Percentiles rank a stretch among this genome's conserved stretches.
These are phyloP conservation scores for Cladosporium oxysporum DNA, from an alignment of 2,329 filamentous ascomycete species.

Conservation along the genomic window DNA sequence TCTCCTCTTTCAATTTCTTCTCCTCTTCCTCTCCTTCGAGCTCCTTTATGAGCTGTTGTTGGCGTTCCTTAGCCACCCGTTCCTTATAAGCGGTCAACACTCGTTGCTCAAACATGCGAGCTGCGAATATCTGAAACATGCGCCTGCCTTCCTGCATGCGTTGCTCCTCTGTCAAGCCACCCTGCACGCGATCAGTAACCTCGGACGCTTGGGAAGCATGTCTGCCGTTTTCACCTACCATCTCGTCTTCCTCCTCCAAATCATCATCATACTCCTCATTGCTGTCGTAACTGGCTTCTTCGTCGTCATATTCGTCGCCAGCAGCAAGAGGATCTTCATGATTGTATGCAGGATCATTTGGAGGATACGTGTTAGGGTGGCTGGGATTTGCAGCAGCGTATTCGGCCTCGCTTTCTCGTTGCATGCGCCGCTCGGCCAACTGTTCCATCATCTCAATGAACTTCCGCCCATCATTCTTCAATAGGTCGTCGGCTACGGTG, in stretches of 20 bases:
- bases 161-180: constrained; percentile 95
- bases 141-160: constrained; percentile 97
- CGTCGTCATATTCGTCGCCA: constrained; percentile 77
- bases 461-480: constrained; percentile 98
- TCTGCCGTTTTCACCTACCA: constrained; percentile 45
- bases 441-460: constrained; percentile 99
- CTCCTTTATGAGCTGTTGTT: constrained; percentile 87
- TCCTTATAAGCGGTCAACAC: constrained; percentile 97
- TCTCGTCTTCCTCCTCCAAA: constrained; percentile 60
- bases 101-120: constrained; percentile 97
- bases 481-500: constrained; percentile 94
- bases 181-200: constrained; percentile 59
- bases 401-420: constrained; percentile 87
- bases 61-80: constrained; percentile 91
- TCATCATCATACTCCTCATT: constrained; percentile 67
- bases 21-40: constrained; percentile 80
- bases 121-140: constrained; percentile 99
- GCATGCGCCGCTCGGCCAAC: constrained; percentile 94
- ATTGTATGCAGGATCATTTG: constrained; percentile 52
- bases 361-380: constrained; percentile 48
- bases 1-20: constrained; percentile 78
- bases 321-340: constrained; percentile 73
- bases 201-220: constrained; percentile 28
- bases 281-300: constrained; percentile 64
- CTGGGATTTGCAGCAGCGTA: constrained; percentile 62